A percentile compares a stretch with the other conserved stretches of the same genome.
phyloP scores from a whole-genome alignment of 805 yeast species.

The Dipodascus geniculatus region DNA sequence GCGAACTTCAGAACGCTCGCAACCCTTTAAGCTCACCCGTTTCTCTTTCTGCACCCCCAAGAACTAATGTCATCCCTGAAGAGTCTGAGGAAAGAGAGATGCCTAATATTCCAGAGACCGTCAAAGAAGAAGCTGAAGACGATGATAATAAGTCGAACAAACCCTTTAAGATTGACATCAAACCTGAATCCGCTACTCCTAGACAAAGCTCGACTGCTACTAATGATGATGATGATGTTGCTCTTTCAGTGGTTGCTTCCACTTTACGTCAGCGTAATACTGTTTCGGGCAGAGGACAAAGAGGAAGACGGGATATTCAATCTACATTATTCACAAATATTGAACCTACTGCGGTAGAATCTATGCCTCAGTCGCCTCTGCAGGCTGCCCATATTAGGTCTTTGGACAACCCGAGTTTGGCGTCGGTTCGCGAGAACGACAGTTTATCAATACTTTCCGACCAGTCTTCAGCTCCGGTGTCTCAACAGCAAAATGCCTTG shows the following conservation, averaged over 20 bases:
- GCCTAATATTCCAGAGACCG: neutral
- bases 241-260: constrained; percentile 22
- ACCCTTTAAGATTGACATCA: constrained; percentile 15
- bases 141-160: constrained; percentile 7
- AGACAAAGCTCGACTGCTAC: constrained; percentile 17
- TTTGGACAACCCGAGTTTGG: neutral
- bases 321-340: constrained; percentile 20
- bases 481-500: constrained; percentile 6
- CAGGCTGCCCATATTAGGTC: neutral
- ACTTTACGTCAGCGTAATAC: constrained; percentile 22
- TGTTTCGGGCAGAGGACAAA: constrained; percentile 16
- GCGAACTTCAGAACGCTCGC: neutral
- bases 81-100: neutral
- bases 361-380: neutral
- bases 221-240: constrained; percentile 19
- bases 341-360: constrained; percentile 16
- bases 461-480: constrained; percentile 9
- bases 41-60: neutral
- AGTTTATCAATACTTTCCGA: constrained; percentile 17
- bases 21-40: constrained; percentile 4
- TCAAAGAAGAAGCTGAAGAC: constrained; percentile 7
- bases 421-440: constrained; percentile 8
- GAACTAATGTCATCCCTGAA: constrained; percentile 1
- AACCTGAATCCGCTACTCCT: neutral
- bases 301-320: constrained; percentile 24